phyloP scores from a whole-genome alignment of 2,329 filamentous ascomycete species.

The Fusarium nematophilum region DNA sequence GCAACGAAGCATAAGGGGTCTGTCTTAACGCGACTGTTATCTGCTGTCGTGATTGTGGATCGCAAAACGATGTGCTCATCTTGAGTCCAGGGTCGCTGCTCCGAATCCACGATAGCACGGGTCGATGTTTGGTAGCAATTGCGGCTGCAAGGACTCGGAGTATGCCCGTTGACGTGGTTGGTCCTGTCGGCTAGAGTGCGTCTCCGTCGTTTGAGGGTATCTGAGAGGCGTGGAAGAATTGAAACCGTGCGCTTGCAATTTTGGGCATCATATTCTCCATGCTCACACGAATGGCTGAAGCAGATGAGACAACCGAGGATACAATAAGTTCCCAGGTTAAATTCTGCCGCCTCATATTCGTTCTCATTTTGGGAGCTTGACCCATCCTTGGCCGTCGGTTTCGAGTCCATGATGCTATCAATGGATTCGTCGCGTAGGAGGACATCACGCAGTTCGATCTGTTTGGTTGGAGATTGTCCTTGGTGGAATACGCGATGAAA shows the following conservation, averaged over 20 bases:
- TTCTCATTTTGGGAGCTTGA: slow-evolving; percentile 48
- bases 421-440: slow-evolving; percentile 64
- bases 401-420: slow-evolving; percentile 65
- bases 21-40: slow-evolving; percentile 54
- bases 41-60: slow-evolving; percentile 57
- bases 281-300: slow-evolving; percentile 70
- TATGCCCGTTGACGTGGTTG: slow-evolving; percentile 28
- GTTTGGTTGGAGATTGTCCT: slow-evolving; percentile 47
- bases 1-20: slow-evolving; percentile 62
- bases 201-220: slow-evolving; percentile 46
- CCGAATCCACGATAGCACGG: slow-evolving; percentile 14
- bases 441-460: slow-evolving; percentile 63
- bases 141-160: slow-evolving; percentile 49
- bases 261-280: slow-evolving; percentile 68
- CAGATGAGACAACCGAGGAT: slow-evolving; percentile 69
- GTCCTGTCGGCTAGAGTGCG: slow-evolving; percentile 13
- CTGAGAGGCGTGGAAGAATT: slow-evolving; percentile 52
- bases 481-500: slow-evolving; percentile 66
- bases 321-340: slow-evolving; percentile 64
- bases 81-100: slow-evolving; percentile 57
- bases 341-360: slow-evolving; percentile 57
- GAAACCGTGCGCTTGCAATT: slow-evolving; percentile 66
- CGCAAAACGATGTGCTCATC: slow-evolving; percentile 61
- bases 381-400: slow-evolving; percentile 62
- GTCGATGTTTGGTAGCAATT: slow-evolving; percentile 55